Base-by-base conservation (phyloP, 2,329 filamentous ascomycete species). In the Incumbomyces lentus region DNA sequence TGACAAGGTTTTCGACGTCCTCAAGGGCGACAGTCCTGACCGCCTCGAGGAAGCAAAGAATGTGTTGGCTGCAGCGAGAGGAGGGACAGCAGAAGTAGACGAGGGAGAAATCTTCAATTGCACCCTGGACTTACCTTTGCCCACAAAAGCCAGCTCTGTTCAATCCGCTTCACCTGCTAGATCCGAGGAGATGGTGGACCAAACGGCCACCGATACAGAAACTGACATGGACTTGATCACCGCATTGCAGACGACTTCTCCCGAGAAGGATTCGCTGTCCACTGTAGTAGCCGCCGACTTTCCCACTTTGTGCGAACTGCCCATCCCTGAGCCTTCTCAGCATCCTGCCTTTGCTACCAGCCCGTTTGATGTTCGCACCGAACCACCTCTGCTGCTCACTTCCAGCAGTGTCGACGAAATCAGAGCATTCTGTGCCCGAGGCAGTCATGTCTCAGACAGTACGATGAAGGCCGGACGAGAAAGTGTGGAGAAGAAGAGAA, bases 311-410 rank as follows among this genome's bases (percentile, higher is more conserved):
- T 36, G 30, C 13, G 43, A 40, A 30, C 48, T 54, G 16, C 49
- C 52, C 3, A 40, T 53, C 22, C 51, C 54, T 46, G 52, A 54
- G 19, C 32, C 49, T 29, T 48, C 40, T 17, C 49, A 55, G 34
- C 54, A 56, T 44, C 54, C 54, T n/a, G 41, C 46, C 13, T 43
- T 46, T 36, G 45, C 44, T n/a, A 26, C 35, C 10, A 44, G 50
- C 47, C 51, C 52, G 14, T 36, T 46, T 30, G 32, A 33, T n/a
- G 47, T 47, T 14, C 46, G 43, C 8, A 52, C 49, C 31, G 50
- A 49, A 13, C 44, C 47, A 17, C 54, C 54, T 33, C 31, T 49
- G 31, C 40, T 56, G 49, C 35, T 52, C 41, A 56, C 52, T n/a
- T 48, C 49, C 2, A 49, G 48, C 8, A 51, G 40, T 10, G 43